A percentile compares a stretch with the other conserved stretches of the same genome.
phyloP scores from a whole-genome alignment of 306 rosid species.

The Prunus dulcis region DNA sequence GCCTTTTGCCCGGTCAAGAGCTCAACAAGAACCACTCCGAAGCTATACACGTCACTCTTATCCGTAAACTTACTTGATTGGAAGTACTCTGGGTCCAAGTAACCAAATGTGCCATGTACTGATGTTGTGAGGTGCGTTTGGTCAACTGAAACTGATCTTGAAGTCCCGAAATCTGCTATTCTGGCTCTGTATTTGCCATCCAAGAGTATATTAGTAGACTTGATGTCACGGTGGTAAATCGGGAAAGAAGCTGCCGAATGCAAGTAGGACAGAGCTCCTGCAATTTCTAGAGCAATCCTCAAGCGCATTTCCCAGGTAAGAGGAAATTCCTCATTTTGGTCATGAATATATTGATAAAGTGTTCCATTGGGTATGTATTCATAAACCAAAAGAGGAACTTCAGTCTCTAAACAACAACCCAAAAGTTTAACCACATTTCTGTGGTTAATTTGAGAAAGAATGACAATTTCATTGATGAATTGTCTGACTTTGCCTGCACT shows the following conservation, averaged over 20 bases:
- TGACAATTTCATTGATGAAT: not conserved
- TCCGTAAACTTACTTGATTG: not conserved
- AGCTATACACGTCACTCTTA: not conserved
- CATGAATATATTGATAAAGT: not conserved
- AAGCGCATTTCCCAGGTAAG: not conserved
- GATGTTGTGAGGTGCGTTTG: not conserved
- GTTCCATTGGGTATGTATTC: not conserved
- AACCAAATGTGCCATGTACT: not conserved
- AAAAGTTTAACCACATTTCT: not conserved
- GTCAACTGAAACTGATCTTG: not conserved
- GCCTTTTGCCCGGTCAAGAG: constrained; percentile 1
- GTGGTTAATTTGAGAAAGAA: not conserved
- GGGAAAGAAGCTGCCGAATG: not conserved
- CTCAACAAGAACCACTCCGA: constrained; percentile 8
- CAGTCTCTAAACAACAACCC: not conserved
- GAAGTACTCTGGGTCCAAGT: not conserved
- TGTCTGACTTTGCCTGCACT: not conserved
- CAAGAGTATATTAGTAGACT: not conserved
- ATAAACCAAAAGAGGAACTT: not conserved
- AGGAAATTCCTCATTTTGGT: not conserved
- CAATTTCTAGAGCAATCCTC: not conserved
- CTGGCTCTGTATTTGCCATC: not conserved
- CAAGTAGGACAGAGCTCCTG: not conserved
- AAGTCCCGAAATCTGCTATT: not conserved
- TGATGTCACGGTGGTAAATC: not conserved